A percentile compares a stretch with the other conserved stretches of the same genome.
These are phyloP conservation scores for Aspergillus sojae DNA, from an alignment of 2,329 filamentous ascomycete genomes.

Conservation along the genomic window DNA sequence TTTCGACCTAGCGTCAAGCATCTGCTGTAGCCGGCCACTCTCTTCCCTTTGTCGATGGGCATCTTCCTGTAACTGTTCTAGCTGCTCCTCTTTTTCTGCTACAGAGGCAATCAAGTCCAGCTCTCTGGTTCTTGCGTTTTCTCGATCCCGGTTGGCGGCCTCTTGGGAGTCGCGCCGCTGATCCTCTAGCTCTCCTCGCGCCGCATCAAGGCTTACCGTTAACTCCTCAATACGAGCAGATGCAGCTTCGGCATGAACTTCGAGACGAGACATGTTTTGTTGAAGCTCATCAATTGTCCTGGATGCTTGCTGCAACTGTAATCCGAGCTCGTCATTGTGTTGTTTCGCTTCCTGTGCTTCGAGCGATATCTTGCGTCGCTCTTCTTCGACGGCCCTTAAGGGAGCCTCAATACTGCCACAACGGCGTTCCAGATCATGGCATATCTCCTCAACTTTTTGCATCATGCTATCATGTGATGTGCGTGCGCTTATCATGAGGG, in stretches of 20 bases:
- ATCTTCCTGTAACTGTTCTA: constrained; percentile 46
- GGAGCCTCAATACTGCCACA: constrained; percentile 60
- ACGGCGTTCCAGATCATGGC: constrained; percentile 58
- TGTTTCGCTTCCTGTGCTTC: constrained; percentile 40
- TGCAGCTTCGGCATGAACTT: constrained; percentile 40
- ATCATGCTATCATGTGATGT: constrained; percentile 52
- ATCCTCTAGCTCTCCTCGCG: constrained; percentile 41
- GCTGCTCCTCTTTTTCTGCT: constrained; percentile 48
- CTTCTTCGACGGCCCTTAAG: constrained; percentile 44
- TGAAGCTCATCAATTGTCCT: constrained; percentile 43
- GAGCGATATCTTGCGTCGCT: constrained; percentile 36
- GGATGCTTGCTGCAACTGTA: constrained; percentile 38
- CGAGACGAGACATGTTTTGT: constrained; percentile 42
- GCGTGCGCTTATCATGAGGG: constrained; percentile 47
- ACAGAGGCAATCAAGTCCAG: constrained; percentile 46
- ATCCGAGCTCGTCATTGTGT: constrained; percentile 41
- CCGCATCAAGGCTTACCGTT: constrained; percentile 31
- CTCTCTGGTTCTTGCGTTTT: constrained; percentile 41
- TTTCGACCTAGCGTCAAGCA: constrained; percentile 25
- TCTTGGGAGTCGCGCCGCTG: constrained; percentile 38
- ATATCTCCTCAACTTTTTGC: constrained; percentile 55
- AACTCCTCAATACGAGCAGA: constrained; percentile 43
- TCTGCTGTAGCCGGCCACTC: constrained; percentile 23
- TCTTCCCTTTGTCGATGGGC: constrained; percentile 28
- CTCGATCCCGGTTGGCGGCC: constrained; percentile 26